Evolutionary conservation across 2,329 filamentous ascomycete genomes (phyloP).

Genomic region (Clarireedia homoeocarpa): DNA sequence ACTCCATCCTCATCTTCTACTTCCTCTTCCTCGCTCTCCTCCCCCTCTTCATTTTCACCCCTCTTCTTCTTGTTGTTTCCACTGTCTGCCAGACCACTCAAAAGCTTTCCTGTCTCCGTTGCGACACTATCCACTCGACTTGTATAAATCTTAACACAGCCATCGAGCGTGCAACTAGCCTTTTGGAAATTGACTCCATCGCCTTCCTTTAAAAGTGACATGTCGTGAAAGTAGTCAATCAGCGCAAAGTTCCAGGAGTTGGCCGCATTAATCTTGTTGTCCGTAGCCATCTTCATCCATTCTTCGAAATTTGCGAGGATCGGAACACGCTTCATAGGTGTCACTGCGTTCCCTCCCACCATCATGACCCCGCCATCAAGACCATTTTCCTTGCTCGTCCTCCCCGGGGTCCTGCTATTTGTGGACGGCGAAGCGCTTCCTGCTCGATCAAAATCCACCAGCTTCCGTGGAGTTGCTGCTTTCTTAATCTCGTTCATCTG

Average conservation of each 20-base stretch:
- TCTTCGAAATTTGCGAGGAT: conserved; percentile 98
- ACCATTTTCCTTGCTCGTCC: conserved; percentile 36
- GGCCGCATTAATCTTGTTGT: conserved; percentile 97
- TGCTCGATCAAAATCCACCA: conserved; percentile 48
- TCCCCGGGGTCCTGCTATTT: conserved; percentile 46
- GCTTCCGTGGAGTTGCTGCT: conserved; percentile 66
- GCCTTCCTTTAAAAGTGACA: conserved; percentile 93
- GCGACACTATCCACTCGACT: conserved; percentile 97
- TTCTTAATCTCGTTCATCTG: conserved; percentile 90
- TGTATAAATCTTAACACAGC: conserved; percentile 98
- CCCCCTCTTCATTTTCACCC: conserved; percentile 56
- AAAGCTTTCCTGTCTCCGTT: conserved; percentile 88
- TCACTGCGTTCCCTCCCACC: conserved; percentile 69
- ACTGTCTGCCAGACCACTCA: conserved; percentile 89
- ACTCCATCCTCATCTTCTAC: conserved; percentile 50
- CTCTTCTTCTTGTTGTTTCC: conserved; percentile 67
- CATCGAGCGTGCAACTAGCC: conserved; percentile 92
- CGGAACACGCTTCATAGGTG: conserved; percentile 92
- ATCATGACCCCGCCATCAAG: conserved; percentile 51
- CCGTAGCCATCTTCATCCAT: conserved; percentile 99
- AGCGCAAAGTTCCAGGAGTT: conserved; percentile 99
- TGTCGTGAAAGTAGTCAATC: conserved; percentile 99
- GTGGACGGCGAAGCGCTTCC: conserved; percentile 50
- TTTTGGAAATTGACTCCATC: conserved; percentile 98
- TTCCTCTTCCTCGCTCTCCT: conserved; percentile 47